Evolutionary conservation across 148 eudicot genomes (phyloP).

Genomic region (Nepenthes mirabilis): DNA sequence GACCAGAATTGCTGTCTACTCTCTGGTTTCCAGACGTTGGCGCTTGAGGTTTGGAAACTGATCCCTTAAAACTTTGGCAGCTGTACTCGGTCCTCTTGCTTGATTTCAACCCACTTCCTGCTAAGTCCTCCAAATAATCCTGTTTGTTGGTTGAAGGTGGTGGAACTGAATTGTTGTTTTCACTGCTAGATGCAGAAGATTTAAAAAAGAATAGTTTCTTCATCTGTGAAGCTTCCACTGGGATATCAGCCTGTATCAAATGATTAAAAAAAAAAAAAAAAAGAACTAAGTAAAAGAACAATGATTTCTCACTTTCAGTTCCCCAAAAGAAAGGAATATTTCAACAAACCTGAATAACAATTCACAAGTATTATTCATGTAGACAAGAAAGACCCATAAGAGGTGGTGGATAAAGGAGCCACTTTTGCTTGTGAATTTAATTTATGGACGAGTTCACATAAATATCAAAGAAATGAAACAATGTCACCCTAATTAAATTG

Average conservation of each 20-base stretch:
- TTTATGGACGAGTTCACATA: neutral
- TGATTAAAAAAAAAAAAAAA: neutral
- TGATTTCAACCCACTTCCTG: slow-evolving; percentile 13
- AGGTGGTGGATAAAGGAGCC: neutral
- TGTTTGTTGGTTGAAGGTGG: slow-evolving; percentile 32
- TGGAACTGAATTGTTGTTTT: slow-evolving; percentile 21
- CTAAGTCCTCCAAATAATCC: slow-evolving; percentile 29
- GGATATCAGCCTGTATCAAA: neutral
- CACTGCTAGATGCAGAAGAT: slow-evolving; percentile 31
- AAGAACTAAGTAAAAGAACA: neutral
- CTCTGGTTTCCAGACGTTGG: slow-evolving; percentile 21
- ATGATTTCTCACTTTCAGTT: neutral
- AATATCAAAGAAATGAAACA: neutral
- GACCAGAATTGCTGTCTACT: slow-evolving; percentile 20
- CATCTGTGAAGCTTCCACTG: slow-evolving; percentile 22
- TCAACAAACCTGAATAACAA: neutral
- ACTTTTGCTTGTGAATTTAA: neutral
- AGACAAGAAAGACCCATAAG: neutral
- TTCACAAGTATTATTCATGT: neutral
- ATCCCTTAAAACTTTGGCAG: slow-evolving; percentile 13
- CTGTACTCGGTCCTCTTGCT: slow-evolving; percentile 14
- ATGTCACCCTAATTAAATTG: no score
- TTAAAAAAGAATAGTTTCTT: slow-evolving; percentile 75
- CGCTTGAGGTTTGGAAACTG: slow-evolving; percentile 14
- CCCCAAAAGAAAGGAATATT: neutral